phyloP scores from a whole-genome alignment of 768 basidiomycete genomes.

The Cyclocybe cylindracea region DNA sequence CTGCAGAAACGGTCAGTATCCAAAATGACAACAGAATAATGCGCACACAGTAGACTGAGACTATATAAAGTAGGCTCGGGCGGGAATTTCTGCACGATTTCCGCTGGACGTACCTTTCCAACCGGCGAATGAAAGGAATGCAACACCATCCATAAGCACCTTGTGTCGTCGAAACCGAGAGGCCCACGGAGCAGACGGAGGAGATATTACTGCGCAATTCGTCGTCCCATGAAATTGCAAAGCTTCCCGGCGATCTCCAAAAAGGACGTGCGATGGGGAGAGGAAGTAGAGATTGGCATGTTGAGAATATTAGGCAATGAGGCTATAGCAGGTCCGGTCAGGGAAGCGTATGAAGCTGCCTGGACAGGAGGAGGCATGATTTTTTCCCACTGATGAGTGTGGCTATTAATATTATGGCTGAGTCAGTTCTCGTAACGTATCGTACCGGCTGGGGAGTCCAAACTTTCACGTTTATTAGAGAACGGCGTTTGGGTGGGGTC shows the following conservation, averaged over 20 bases:
- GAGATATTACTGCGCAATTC: conserved; percentile 57
- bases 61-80: conserved; percentile 69
- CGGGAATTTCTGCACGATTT: conserved; percentile 61
- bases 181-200: conserved; percentile 70
- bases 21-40: too few relatives aligned
- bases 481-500: background rate
- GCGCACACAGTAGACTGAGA: conserved; percentile 51
- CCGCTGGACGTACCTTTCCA: conserved; percentile 66
- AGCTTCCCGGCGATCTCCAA: conserved; percentile 42
- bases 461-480: background rate
- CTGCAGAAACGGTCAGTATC: conserved; percentile 33
- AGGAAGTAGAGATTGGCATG: conserved; percentile 54
- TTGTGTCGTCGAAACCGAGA: conserved; percentile 59
- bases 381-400: conserved; percentile 32
- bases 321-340: conserved; percentile 44
- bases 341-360: conserved; percentile 38
- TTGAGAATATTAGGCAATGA: conserved; percentile 66
- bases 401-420: conserved; percentile 8
- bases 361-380: background rate
- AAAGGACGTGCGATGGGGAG: conserved; percentile 69
- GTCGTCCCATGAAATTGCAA: conserved; percentile 47
- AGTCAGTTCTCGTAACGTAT: background rate
- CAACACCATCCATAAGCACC: conserved; percentile 40
- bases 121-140: conserved; percentile 45
- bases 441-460: background rate